Base-by-base conservation (phyloP, 2,329 filamentous ascomycete species). In the Sporothrix globosa region DNA sequence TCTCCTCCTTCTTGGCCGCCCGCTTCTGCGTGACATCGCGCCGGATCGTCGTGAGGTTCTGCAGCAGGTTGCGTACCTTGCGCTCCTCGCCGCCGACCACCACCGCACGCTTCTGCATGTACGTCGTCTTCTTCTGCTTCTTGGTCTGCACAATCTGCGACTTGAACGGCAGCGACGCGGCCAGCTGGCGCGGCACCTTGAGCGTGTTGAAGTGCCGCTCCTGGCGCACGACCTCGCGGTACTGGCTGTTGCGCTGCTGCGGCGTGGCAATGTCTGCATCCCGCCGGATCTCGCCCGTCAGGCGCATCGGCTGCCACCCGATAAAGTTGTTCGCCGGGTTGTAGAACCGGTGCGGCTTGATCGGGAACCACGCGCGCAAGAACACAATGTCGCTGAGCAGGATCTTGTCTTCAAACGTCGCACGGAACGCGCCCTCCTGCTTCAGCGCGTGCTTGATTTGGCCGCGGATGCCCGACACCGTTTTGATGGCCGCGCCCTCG, bases 381-480 rank as follows among this genome's bases (percentile, higher is more conserved):
- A 99, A 98, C 73, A 98, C 92, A 75, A 99, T 96, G 79, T 99
- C 96, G 80, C 90, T 93, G 87, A 97, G 93, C 67, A 99, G 86
- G 73, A 99, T 92, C 83, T 98, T 99, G 86, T 99, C 96, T 81
- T 99, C 96, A 76, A 99, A 99, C 0, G 96, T 98, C 30, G 96
- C 96, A 76, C 96, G 90, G 88, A 96, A 98, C 81, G 95, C 91
- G 65, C 96, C 96, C 74, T 99, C 96, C 1, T 96, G 95, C 76
- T 97, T 97, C 0, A 99, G 86, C 0, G 96, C 95, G 72, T 93
- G 90, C 84, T 99, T 99, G 87, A 99, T 97, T 81, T 99, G 96
- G 73, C 96, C 96, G 54, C 96, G 88, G 72, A 99, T 90, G 68
- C 96, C 96, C 0, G 94, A 97, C 30, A 99, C 96, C 0, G 96